Percentiles rank a stretch among this genome's conserved stretches.
Evolutionary conservation across 805 yeast genomes (phyloP).

Genomic region (Gaillardinia entomophila): DNA sequence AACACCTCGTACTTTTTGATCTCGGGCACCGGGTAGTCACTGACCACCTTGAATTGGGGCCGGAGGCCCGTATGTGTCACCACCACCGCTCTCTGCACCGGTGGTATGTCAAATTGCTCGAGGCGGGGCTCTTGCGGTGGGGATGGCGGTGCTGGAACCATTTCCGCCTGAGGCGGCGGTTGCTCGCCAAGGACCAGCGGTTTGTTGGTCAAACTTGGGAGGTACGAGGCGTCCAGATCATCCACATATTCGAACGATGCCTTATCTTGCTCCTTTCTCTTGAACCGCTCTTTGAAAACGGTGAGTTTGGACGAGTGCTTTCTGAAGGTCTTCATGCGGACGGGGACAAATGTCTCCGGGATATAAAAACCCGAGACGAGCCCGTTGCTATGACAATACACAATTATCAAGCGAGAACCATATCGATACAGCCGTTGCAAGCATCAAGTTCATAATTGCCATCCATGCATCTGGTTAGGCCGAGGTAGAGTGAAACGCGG

Average conservation of each 20-base stretch:
- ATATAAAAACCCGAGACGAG: too few species aligned
- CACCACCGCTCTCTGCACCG: not conserved
- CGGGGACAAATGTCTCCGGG: not conserved
- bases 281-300: not conserved
- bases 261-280: not conserved
- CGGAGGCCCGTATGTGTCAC: not conserved
- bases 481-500: too few species aligned
- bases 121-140: not conserved
- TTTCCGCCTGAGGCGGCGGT: not conserved
- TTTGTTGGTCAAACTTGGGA: not conserved
- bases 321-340: not conserved
- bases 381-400: too few species aligned
- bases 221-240: not conserved
- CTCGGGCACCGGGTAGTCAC: slow-evolving; percentile 1
- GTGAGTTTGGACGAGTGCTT: not conserved
- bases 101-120: not conserved
- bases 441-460: too few species aligned
- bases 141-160: not conserved
- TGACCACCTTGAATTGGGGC: not conserved
- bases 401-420: too few species aligned
- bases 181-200: too few species aligned
- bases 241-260: not conserved
- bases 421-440: too few species aligned
- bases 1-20: not conserved
- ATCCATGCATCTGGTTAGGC: too few species aligned